These are phyloP conservation scores for Mycena rebaudengoi DNA, from an alignment of 768 basidiomycete genomes.

Conservation along the genomic window DNA sequence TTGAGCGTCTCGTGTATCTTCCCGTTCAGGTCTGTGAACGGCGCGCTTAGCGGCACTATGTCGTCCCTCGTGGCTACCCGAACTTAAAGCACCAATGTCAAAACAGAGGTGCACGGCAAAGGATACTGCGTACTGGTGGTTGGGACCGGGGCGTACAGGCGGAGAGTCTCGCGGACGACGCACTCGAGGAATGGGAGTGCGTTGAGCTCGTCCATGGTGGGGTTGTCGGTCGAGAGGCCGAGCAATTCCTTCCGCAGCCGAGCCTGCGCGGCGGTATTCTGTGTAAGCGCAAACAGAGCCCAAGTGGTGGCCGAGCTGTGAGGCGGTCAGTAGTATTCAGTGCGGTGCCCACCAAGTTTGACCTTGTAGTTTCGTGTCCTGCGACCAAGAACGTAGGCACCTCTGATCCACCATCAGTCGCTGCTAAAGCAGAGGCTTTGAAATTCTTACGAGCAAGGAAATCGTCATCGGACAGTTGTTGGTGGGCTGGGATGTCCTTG, in stretches of 20 bases:
- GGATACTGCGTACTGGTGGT: background rate
- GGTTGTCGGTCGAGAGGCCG: background rate
- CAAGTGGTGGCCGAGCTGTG: background rate
- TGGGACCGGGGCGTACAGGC: background rate
- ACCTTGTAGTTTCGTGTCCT: background rate
- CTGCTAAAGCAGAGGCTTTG: background rate
- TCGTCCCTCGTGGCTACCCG: background rate
- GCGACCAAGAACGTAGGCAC: background rate
- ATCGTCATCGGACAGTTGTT: background rate
- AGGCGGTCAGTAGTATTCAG: background rate
- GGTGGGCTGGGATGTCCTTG: background rate
- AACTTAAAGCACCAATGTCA: background rate
- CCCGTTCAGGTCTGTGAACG: background rate
- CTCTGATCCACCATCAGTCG: background rate
- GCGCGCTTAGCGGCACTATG: background rate
- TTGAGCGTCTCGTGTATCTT: background rate
- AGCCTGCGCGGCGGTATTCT: background rate
- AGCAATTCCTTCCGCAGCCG: slow-evolving; percentile 5
- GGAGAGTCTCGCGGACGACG: background rate
- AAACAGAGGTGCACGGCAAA: background rate
- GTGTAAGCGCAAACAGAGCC: background rate
- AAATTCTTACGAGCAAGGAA: slow-evolving; percentile 9
- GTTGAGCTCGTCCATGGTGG: slow-evolving; percentile 4
- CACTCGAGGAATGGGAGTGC: background rate
- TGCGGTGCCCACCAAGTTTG: background rate